phyloP scores from a whole-genome alignment of 2,329 filamentous ascomycete genomes.

The Cladosporium sp. region DNA sequence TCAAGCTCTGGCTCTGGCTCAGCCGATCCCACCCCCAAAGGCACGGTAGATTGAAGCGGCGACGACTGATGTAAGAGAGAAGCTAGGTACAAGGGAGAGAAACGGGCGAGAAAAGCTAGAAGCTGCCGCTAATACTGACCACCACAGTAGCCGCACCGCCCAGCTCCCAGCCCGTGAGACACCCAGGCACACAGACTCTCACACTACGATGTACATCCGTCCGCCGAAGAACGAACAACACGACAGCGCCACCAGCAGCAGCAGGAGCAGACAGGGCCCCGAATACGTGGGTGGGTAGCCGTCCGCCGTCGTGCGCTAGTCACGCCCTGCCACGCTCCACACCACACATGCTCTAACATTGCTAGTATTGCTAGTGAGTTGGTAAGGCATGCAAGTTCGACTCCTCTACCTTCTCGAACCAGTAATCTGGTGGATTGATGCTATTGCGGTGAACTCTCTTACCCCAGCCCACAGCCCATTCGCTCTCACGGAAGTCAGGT shows the following conservation, averaged over 20 bases:
- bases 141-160: not conserved
- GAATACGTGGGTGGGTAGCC: not conserved
- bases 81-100: not conserved
- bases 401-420: too few species aligned
- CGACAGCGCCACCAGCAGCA: not conserved
- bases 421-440: too few species aligned
- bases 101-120: slow-evolving; percentile 6
- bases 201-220: not conserved
- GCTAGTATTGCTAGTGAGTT: too few species aligned
- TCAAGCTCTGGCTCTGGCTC: not conserved
- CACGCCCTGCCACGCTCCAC: not conserved
- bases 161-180: not conserved
- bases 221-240: not conserved
- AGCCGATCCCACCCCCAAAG: not conserved
- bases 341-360: not conserved
- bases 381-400: too few species aligned
- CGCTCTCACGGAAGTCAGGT: too few species aligned
- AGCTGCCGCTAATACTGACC: not conserved
- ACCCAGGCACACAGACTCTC: not conserved
- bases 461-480: too few species aligned
- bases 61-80: slow-evolving; percentile 9
- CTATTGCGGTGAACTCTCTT: too few species aligned
- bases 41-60: slow-evolving; percentile 4
- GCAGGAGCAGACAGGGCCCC: not conserved
- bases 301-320: not conserved